phyloP scores from a whole-genome alignment of 2,329 filamentous ascomycete species.

The Chaetothyriales sp. region DNA sequence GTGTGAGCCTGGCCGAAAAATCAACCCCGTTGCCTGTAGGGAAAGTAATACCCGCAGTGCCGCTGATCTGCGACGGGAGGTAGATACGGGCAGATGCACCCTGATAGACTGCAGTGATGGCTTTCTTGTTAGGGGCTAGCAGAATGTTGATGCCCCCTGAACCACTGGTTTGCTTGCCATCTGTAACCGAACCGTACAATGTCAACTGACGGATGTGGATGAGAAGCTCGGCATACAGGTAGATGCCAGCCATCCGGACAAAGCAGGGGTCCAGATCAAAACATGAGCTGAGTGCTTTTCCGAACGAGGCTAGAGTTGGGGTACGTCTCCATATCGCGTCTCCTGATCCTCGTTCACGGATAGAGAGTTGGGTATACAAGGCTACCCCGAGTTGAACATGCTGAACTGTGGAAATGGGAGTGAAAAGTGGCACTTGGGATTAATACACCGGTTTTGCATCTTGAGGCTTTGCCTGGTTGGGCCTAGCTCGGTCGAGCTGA shows the following conservation, averaged over 20 bases:
- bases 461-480: too few relatives aligned
- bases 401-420: too few relatives aligned
- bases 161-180: constrained; percentile 23
- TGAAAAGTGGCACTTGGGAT: too few relatives aligned
- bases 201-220: constrained; percentile 46
- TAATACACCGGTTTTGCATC: too few relatives aligned
- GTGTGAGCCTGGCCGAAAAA: constrained; percentile 38
- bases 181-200: constrained; percentile 38
- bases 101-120: constrained; percentile 32
- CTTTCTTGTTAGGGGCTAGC: constrained; percentile 30
- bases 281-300: background rate
- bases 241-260: constrained; percentile 6
- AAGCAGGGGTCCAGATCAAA: background rate
- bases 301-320: background rate
- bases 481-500: too few relatives aligned
- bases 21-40: constrained; percentile 30
- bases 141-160: constrained; percentile 26
- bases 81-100: constrained; percentile 29
- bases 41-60: constrained; percentile 34
- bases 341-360: background rate
- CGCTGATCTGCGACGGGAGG: constrained; percentile 33
- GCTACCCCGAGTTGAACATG: too few relatives aligned
- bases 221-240: constrained; percentile 45
- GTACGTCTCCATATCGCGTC: background rate
- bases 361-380: too few relatives aligned